These are phyloP conservation scores for Jatropha multifida DNA, from an alignment of 441 rosid genomes.

Conservation along the genomic window DNA sequence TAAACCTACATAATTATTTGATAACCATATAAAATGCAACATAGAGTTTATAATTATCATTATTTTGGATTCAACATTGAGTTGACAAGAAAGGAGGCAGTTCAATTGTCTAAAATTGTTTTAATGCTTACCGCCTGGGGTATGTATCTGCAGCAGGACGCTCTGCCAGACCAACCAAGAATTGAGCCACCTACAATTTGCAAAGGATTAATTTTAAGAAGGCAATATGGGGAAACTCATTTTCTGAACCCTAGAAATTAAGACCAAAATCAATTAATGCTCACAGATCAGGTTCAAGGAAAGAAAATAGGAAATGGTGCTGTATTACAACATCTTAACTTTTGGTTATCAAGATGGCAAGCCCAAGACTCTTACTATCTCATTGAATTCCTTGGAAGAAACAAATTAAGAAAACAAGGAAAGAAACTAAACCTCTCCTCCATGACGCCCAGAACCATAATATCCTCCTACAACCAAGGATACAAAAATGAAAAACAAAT, in stretches of 20 bases:
- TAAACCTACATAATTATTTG: neutral
- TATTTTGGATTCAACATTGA: neutral
- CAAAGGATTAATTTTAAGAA: neutral
- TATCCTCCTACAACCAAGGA: slow-evolving; percentile 71
- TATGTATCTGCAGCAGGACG: slow-evolving; percentile 54
- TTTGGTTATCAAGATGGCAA: neutral
- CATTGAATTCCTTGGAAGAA: neutral
- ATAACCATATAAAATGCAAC: neutral
- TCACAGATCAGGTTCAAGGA: slow-evolving; percentile 4
- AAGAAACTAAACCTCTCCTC: slow-evolving; percentile 69
- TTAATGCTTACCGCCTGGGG: slow-evolving; percentile 66
- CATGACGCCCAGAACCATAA: slow-evolving; percentile 97
- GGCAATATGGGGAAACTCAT: neutral
- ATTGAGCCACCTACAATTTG: slow-evolving; percentile 79
- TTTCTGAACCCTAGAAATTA: neutral
- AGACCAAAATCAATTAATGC: neutral
- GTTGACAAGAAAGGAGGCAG: neutral
- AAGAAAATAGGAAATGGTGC: neutral
- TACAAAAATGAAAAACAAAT: slow-evolving; percentile 6
- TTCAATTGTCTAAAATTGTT: neutral
- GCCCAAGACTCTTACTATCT: neutral
- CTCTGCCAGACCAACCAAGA: slow-evolving; percentile 92
- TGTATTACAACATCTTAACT: neutral
- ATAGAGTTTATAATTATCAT: no score
- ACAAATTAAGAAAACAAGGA: slow-evolving; percentile 2